Evolutionary conservation across 495 filamentous ascomycete species (phyloP).

Genomic region (Bombardia bombarda): DNA sequence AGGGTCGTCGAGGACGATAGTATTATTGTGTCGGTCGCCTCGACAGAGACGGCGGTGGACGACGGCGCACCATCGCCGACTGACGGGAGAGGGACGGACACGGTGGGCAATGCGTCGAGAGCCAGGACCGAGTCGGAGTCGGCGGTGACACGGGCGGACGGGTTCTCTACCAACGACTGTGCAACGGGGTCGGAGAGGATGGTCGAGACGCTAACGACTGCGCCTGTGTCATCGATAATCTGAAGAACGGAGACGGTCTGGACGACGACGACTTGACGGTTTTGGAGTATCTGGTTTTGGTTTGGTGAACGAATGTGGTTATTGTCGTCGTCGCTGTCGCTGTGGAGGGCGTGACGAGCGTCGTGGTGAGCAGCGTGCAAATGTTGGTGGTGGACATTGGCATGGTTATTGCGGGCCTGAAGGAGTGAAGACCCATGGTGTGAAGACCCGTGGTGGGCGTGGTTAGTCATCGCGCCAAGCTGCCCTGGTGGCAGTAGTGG

Average conservation of each 20-base stretch:
- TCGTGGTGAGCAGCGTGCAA: slow-evolving; percentile 16
- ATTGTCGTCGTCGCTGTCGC: slow-evolving; percentile 6
- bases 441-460: no score
- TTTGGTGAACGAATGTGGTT: slow-evolving; percentile 31
- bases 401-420: slow-evolving; percentile 37
- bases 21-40: slow-evolving; percentile 6
- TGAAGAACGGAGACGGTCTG: slow-evolving; percentile 43
- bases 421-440: slow-evolving; percentile 49
- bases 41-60: slow-evolving; percentile 14
- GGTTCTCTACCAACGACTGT: slow-evolving; percentile 1
- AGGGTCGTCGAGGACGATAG: slow-evolving; percentile 4
- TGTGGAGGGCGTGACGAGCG: not conserved
- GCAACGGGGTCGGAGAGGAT: slow-evolving; percentile 17
- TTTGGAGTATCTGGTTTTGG: slow-evolving; percentile 20
- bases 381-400: slow-evolving; percentile 16
- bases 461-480: slow-evolving; percentile 43
- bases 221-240: slow-evolving; percentile 39
- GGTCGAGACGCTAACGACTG: slow-evolving; percentile 29
- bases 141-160: slow-evolving; percentile 15
- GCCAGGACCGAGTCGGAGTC: slow-evolving; percentile 9
- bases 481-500: no score
- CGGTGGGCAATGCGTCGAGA: slow-evolving; percentile 16
- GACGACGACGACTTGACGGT: slow-evolving; percentile 34
- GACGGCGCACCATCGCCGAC: slow-evolving; percentile 21
- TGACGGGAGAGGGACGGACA: slow-evolving; percentile 10